Evolutionary conservation across 768 basidiomycete species (phyloP).

Genomic region (Mycena capillaripes): DNA sequence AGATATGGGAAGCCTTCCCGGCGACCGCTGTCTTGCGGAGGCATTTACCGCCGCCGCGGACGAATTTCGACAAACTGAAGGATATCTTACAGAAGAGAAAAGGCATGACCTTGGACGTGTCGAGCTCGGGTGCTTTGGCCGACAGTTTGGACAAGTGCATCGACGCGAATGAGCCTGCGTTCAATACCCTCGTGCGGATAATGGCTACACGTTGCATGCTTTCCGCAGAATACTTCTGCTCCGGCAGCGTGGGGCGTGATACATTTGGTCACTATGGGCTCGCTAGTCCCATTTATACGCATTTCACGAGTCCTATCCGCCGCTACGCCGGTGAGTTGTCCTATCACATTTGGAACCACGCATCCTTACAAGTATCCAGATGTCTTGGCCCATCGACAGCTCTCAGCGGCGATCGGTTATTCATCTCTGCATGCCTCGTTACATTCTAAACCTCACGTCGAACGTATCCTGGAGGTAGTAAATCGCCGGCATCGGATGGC

Average conservation of each 20-base stretch:
- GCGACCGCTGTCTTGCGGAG: conserved; percentile 96
- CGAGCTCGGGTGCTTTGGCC: conserved; percentile 91
- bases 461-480: conserved; percentile 86
- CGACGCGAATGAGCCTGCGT: conserved; percentile 86
- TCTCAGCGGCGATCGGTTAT: conserved; percentile 90
- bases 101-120: conserved; percentile 88
- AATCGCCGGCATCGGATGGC: conserved; percentile 96
- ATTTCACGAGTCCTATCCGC: conserved; percentile 98
- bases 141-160: conserved; percentile 89
- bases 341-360: not conserved
- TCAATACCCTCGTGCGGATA: conserved; percentile 98
- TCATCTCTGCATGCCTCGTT: conserved; percentile 87
- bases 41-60: conserved; percentile 90
- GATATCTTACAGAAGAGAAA: conserved; percentile 92
- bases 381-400: conserved; percentile 94
- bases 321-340: conserved; percentile 85
- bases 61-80: conserved; percentile 96
- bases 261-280: conserved; percentile 98
- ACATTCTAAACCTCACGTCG: conserved; percentile 91
- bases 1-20: conserved; percentile 95
- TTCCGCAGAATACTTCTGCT: conserved; percentile 97
- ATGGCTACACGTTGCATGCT: conserved; percentile 99
- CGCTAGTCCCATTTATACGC: conserved; percentile 97
- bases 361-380: conserved; percentile 57
- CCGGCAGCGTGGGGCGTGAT: conserved; percentile 92